phyloP scores from a whole-genome alignment of 1,284 basidiomycete genomes.

The Melanopsichium pennsylvanicum region DNA sequence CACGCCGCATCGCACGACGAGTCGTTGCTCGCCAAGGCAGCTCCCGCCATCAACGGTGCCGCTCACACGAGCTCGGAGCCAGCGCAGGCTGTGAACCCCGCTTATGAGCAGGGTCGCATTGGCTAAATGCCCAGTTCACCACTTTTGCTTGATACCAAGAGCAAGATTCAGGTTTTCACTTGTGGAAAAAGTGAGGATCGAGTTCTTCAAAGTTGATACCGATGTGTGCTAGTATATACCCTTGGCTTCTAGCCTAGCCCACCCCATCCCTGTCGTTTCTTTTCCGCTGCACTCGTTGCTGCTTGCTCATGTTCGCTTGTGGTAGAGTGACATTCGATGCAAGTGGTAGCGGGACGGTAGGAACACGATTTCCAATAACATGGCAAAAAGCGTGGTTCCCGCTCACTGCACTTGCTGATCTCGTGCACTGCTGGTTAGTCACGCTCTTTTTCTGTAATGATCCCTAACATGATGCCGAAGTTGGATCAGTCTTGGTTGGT shows the following conservation, averaged over 20 bases:
- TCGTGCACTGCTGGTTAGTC: slow-evolving; percentile 6
- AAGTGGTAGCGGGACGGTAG: neutral
- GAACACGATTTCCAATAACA: neutral
- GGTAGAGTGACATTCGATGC: slow-evolving; percentile 17
- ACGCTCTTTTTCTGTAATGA: slow-evolving; percentile 8
- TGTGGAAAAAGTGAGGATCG: neutral
- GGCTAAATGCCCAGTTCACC: slow-evolving; percentile 21
- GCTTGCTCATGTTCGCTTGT: slow-evolving; percentile 17
- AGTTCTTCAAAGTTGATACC: slow-evolving; percentile 30
- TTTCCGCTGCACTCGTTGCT: neutral
- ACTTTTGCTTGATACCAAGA: neutral
- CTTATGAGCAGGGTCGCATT: slow-evolving; percentile 31
- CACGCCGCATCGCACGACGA: slow-evolving; percentile 13
- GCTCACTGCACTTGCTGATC: slow-evolving; percentile 16
- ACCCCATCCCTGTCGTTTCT: neutral
- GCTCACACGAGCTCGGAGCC: slow-evolving; percentile 18
- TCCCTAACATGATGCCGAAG: neutral
- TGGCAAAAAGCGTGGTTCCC: slow-evolving; percentile 6
- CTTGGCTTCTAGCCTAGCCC: neutral
- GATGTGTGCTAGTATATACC: slow-evolving; percentile 41
- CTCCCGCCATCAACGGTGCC: slow-evolving; percentile 45
- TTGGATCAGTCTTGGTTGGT: neutral
- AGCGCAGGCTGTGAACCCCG: slow-evolving; percentile 41
- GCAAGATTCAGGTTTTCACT: neutral
- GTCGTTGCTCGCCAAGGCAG: slow-evolving; percentile 26